phyloP scores from a whole-genome alignment of 2,329 filamentous ascomycete species.

The Aphanocladium album region DNA sequence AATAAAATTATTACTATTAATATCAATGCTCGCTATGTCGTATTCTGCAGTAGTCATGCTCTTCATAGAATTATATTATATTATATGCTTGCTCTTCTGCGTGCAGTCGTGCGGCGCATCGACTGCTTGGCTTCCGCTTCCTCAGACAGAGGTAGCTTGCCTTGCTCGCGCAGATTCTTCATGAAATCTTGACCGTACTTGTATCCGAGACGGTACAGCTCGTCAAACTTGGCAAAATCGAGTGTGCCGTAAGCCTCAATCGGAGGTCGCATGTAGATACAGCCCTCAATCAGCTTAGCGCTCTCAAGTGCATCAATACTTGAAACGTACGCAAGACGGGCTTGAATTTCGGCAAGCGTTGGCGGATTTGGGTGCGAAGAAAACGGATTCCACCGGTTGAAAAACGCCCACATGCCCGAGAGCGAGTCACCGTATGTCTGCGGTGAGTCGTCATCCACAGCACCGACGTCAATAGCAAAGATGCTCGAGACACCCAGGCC shows the following conservation, averaged over 20 bases:
- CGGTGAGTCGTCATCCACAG: slow-evolving; percentile 84
- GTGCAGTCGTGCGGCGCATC: slow-evolving; percentile 72
- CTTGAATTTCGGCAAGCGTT: slow-evolving; percentile 93
- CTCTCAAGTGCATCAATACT: slow-evolving; percentile 91
- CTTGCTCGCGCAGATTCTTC: slow-evolving; percentile 69
- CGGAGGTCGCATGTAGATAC: slow-evolving; percentile 93
- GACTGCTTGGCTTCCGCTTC: slow-evolving; percentile 74
- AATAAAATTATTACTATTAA: not conserved
- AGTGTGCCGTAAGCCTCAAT: slow-evolving; percentile 91
- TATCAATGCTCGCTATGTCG: not conserved
- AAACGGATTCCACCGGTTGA: slow-evolving; percentile 97
- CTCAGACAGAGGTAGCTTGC: slow-evolving; percentile 63
- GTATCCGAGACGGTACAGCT: slow-evolving; percentile 89
- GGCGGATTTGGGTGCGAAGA: slow-evolving; percentile 85
- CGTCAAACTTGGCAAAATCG: slow-evolving; percentile 96
- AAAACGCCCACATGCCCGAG: slow-evolving; percentile 88
- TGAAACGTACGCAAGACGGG: slow-evolving; percentile 87
- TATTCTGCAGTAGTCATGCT: not conserved
- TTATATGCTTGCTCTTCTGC: slow-evolving; percentile 70
- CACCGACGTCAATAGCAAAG: slow-evolving; percentile 92
- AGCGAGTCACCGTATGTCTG: slow-evolving; percentile 92
- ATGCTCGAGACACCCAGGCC: slow-evolving; percentile 87
- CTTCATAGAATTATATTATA: not conserved
- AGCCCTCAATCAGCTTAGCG: slow-evolving; percentile 85
- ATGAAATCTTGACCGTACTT: slow-evolving; percentile 78